Conservation (phyloP, 768 basidiomycete species). For the Mycena rosella region DNA sequence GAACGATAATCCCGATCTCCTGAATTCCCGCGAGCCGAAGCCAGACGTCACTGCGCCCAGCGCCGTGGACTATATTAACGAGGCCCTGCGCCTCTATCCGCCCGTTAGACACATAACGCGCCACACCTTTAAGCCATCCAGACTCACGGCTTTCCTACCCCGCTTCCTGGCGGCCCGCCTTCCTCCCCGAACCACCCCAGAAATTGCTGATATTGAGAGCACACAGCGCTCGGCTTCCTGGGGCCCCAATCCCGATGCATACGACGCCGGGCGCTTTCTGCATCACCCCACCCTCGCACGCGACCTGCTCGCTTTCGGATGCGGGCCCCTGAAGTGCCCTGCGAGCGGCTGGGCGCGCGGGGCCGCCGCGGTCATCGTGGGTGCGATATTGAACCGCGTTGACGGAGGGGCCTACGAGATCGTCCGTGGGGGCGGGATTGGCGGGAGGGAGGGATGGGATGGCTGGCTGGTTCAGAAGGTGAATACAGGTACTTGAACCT, state of each 20-base stretch:
- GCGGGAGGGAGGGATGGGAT: constrained; percentile 58
- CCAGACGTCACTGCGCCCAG: constrained; percentile 41
- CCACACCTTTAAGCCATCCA: constrained; percentile 6
- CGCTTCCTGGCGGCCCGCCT: constrained; percentile 14
- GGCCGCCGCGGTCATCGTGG: constrained; percentile 62
- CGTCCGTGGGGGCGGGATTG: constrained; percentile 45
- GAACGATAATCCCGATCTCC: constrained; percentile 44
- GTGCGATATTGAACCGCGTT: constrained; percentile 53
- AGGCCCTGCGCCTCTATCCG: constrained; percentile 64
- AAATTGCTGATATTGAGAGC: constrained; percentile 51
- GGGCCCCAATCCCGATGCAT: constrained; percentile 50
- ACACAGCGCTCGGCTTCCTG: constrained; percentile 53
- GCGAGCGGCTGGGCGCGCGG: constrained; percentile 66
- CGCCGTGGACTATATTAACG: constrained; percentile 54
- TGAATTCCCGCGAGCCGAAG: constrained; percentile 44
- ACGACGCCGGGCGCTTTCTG: constrained; percentile 57
- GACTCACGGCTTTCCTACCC: constrained; percentile 26
- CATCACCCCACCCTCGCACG: constrained; percentile 33
- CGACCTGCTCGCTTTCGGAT: constrained; percentile 61
- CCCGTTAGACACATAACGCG: constrained; percentile 63
- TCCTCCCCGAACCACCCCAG: constrained; percentile 35
- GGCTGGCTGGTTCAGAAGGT: constrained; percentile 51
- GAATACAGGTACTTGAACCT: constrained; percentile 1
- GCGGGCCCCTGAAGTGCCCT: constrained; percentile 60
- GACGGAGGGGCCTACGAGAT: constrained; percentile 46